A percentile compares a stretch with the other conserved stretches of the same genome.
Conservation (phyloP, 2,329 filamentous ascomycete species). For the Exophiala oligosperma region DNA sequence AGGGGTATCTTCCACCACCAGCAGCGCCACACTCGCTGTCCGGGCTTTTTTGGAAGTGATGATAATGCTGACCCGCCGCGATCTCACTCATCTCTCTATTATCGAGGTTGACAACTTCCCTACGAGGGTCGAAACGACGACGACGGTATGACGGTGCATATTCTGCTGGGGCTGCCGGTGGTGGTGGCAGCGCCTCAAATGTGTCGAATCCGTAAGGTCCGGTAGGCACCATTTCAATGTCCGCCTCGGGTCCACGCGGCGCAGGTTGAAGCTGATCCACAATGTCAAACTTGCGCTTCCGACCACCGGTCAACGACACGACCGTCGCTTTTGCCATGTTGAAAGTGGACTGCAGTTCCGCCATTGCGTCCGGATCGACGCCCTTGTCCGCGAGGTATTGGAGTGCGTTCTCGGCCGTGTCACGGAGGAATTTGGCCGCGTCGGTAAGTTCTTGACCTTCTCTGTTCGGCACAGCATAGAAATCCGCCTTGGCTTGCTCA, state of each 20-base stretch:
- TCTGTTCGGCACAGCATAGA: slow-evolving; percentile 31
- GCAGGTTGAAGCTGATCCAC: slow-evolving; percentile 6
- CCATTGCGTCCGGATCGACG: slow-evolving; percentile 32
- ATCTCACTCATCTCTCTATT: too few species aligned
- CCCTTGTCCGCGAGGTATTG: slow-evolving; percentile 33
- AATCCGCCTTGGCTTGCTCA: slow-evolving; percentile 39
- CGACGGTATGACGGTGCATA: not conserved
- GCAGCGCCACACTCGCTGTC: not conserved
- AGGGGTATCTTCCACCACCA: not conserved
- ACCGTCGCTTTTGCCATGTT: slow-evolving; percentile 38
- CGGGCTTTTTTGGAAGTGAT: not conserved
- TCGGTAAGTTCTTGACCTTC: slow-evolving; percentile 30
- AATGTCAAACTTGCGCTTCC: slow-evolving; percentile 41
- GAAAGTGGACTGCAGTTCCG: slow-evolving; percentile 37
- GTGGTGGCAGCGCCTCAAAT: too few species aligned
- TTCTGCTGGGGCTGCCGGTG: too few species aligned
- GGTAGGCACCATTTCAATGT: not conserved
- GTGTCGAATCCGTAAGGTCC: too few species aligned
- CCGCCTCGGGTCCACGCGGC: slow-evolving; percentile 13
- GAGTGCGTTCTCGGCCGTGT: slow-evolving; percentile 45
- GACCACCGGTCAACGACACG: slow-evolving; percentile 38
- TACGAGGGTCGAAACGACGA: not conserved
- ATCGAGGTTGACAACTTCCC: too few species aligned
- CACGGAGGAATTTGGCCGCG: slow-evolving; percentile 43
- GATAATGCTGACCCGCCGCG: too few species aligned